phyloP scores from a whole-genome alignment of 108 stramenopile species.

The Cylindrotheca fusiformis region DNA sequence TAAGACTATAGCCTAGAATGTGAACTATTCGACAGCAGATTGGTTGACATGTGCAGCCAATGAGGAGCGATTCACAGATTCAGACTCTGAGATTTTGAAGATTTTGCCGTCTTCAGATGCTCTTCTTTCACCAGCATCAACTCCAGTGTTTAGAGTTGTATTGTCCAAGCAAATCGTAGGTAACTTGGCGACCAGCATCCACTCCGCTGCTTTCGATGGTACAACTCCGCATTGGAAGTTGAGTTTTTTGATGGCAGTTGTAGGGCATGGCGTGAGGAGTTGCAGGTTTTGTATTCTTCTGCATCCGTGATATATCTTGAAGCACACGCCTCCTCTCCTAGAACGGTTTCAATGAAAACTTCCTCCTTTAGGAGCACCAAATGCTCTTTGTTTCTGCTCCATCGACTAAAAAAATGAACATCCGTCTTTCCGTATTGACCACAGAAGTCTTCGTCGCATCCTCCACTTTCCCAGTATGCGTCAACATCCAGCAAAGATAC shows the following conservation, averaged over 20 bases:
- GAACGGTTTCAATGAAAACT: too few species aligned
- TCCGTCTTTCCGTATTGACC: constrained; percentile 25
- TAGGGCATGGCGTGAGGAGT: background rate
- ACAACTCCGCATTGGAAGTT: constrained; percentile 10
- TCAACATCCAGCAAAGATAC: constrained; percentile 6
- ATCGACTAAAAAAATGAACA: constrained; percentile 26
- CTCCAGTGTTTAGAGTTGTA: too few species aligned
- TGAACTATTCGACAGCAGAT: too few species aligned
- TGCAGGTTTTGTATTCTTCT: constrained; percentile 5
- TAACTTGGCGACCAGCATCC: constrained; percentile 21
- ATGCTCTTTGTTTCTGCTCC: constrained; percentile 19
- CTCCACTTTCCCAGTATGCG: constrained; percentile 27
- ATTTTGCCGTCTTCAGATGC: too few species aligned
- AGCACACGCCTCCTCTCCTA: constrained; percentile 11
- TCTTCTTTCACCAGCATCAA: too few species aligned
- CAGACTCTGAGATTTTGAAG: too few species aligned
- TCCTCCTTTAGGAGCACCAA: constrained; percentile 9
- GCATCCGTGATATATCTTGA: background rate
- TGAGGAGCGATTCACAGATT: too few species aligned
- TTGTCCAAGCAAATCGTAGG: constrained; percentile 24
- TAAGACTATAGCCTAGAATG: too few species aligned
- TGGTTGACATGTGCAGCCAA: too few species aligned
- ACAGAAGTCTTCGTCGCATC: constrained; percentile 33
- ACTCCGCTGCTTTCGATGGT: constrained; percentile 10
- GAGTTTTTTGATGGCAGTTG: constrained; percentile 1